These are phyloP conservation scores for Eimeria tenella DNA, from an alignment of 169 alveolate genomes.

Conservation along the genomic window DNA sequence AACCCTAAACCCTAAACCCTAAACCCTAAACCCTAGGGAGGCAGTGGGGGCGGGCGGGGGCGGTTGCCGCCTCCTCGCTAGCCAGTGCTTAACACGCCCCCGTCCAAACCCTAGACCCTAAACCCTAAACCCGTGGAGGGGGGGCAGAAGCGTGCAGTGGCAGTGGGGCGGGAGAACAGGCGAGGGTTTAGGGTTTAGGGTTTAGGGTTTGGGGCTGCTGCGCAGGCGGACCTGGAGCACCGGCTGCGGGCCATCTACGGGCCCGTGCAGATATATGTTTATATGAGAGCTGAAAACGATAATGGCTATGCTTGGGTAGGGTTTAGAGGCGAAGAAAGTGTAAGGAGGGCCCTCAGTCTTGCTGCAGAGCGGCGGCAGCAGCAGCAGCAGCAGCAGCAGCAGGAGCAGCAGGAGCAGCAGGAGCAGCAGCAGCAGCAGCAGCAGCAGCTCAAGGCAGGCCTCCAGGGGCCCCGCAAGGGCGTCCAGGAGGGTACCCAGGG, in stretches of 20 bases:
- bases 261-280: neutral
- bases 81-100: neutral
- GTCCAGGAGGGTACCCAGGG: too few relatives aligned
- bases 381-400: neutral
- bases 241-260: neutral
- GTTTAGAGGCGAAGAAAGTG: neutral
- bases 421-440: neutral
- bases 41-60: neutral
- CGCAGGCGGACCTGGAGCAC: neutral
- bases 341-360: neutral
- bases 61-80: neutral
- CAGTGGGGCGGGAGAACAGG: neutral
- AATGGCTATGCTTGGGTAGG: slow-evolving; percentile 15
- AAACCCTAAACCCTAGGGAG: neutral
- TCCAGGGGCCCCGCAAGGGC: too few relatives aligned
- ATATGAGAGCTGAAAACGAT: neutral
- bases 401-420: neutral
- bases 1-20: neutral
- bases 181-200: neutral
- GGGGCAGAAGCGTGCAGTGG: neutral
- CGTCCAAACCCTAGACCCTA: neutral
- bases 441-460: neutral
- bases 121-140: neutral
- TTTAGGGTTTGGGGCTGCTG: neutral
- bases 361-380: neutral